Evolutionary conservation across 164 flowering plant species (phyloP), one percentile per base, ranked within the genome.

Genomic region (Kingdonia uniflora): DNA sequence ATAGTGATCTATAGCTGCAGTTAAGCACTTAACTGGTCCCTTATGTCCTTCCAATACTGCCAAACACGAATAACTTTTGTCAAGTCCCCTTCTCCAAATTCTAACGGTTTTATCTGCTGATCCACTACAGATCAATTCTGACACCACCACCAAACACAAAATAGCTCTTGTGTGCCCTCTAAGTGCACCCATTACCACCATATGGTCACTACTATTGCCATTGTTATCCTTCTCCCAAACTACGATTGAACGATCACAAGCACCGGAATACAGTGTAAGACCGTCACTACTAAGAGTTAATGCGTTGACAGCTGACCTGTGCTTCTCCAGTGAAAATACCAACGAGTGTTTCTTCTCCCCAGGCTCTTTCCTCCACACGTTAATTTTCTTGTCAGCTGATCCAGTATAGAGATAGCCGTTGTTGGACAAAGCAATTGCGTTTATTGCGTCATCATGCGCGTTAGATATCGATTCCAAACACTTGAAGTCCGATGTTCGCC

Each of bases 371-470:
- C 51, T 78, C 98, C 98, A 91, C 14, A 84, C 79, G 68, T 85
- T 91, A 53, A 91, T 84, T 48, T 59, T 83, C 52, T 65, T 78
- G 54, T 91, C 98, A 11, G 98, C 85, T 24, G 98, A 91, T n/a
- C 90, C 98, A 0, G 95, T 91, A 65, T 77, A 85, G 44, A 87
- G 64, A 60, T 62, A 55, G 11, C 90, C 95, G 23, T 80, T 76
- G 0, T 35, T 37, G 6, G 96, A 81, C 23, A 74, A 17, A 39
- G 71, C 76, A 14, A 91, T 44, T 2, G 92, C 87, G 51, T 91
- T 87, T 29, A 87, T 79, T 1, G 98, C 96, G 56, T 91, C 98
- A 42, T 91, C 90, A 26, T 91, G 98, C 0, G 95, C 96, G 16
- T 77, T 69, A 0, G 26, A 21, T 0, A 91, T 68, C 0, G 98